Evolutionary conservation across 306 rosid genomes (phyloP).

Genomic region (Echinosophora koreensis): DNA sequence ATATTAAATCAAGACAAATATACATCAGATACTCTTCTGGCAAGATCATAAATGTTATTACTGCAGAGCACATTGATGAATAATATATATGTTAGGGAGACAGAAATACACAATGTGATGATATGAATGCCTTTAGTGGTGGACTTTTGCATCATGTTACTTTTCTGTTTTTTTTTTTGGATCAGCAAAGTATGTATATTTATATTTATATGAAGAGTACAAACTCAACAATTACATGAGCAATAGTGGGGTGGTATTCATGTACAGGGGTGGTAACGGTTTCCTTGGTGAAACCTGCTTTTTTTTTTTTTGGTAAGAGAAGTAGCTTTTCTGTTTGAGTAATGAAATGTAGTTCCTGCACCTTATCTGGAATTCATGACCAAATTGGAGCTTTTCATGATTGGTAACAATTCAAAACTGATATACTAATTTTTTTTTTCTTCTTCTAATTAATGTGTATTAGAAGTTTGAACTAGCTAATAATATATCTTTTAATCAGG

Average conservation of each 20-base stretch:
- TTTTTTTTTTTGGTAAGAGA: no score
- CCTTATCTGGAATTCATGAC: constrained; percentile 81
- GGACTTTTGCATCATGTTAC: constrained; percentile 74
- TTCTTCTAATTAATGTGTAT: background rate
- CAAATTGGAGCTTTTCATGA: constrained; percentile 82
- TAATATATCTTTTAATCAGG: constrained; percentile 57
- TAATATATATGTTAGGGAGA: constrained; percentile 48
- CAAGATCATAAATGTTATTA: constrained; percentile 70
- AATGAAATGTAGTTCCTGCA: constrained; percentile 83
- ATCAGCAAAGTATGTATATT: no score
- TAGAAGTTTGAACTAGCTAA: constrained; percentile 41
- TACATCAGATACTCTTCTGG: constrained; percentile 68
- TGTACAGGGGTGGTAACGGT: no score
- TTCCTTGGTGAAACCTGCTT: no score
- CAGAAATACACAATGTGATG: constrained; percentile 86
- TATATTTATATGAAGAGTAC: no score
- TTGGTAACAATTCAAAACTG: constrained; percentile 60
- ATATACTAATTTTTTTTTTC: background rate
- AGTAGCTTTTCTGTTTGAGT: constrained; percentile 81
- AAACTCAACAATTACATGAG: no score
- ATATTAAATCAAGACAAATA: constrained; percentile 43
- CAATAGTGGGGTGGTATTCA: no score
- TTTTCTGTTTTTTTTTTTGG: constrained; percentile 74
- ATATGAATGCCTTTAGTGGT: constrained; percentile 84
- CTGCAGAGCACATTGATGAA: constrained; percentile 84